Evolutionary conservation across 768 basidiomycete genomes (phyloP), one percentile per base, ranked within the genome.

Genomic region (Xerocomellus intermedius): DNA sequence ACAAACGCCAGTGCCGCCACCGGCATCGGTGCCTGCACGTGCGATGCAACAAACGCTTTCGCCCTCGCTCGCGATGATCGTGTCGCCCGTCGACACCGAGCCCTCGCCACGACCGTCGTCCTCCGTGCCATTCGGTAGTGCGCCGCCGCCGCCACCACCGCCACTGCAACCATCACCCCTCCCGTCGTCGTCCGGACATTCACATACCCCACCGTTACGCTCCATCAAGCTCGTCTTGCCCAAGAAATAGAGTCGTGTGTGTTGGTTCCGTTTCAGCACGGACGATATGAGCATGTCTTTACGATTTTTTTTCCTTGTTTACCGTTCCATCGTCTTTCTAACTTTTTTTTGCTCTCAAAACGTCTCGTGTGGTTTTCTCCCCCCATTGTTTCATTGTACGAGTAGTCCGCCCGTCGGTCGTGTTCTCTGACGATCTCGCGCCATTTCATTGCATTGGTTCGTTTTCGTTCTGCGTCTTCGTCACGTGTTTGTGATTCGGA

Each of bases 51-150:
- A 71, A 19, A 71, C 70, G 30, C 59, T 71, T 3, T 71, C 70
- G 6, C 70, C 70, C 13, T 71, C 70, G 8, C 66, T 71, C 8
- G 70, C 70, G 10, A 71, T 73, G 70, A 71, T 71, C 38, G 70
- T 71, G 28, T 71, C 70, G 24, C 70, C 70, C 6, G 60, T 71
- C 24, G 70, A 71, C 38, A 60, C 70, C 0, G 70, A 73, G 36
- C 70, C 69, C 1, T 71, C 70, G 21, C 65, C 70, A 26, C 69
- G 71, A n/a, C 56, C 62, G 1, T 56, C 65, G n/a, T 60, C 71
- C 22, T 67, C 71, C 2, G 57, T 66, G 22, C 33, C 67, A 9
- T 73, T 49, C 21, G 53, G 47, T 19, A 53, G 43, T 36, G 56
- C 54, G 4, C 54, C 54, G 24, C 56, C 56, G 3, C 55, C 58